These are phyloP conservation scores for Aureobasidium namibiae DNA, from an alignment of 2,329 filamentous ascomycete genomes.

Conservation along the genomic window DNA sequence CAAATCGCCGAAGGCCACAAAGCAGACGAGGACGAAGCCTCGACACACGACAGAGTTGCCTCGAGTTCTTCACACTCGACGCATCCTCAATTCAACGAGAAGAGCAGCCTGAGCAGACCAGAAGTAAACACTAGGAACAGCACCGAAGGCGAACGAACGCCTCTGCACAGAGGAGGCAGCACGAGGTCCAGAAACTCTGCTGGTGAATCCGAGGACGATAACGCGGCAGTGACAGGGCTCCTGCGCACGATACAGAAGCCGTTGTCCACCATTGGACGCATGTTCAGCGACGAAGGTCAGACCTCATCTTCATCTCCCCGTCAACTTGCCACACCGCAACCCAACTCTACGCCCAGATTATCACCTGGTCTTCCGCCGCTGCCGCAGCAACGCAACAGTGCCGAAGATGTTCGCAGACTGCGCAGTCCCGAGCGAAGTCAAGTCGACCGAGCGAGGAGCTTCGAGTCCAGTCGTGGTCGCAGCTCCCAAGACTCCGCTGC, in stretches of 20 bases:
- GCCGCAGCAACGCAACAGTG: conserved; percentile 19
- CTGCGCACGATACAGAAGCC: conserved; percentile 86
- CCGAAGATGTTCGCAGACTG: conserved; percentile 21
- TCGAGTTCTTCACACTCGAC: conserved; percentile 26
- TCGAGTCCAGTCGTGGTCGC: neutral
- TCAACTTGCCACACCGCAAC: conserved; percentile 38
- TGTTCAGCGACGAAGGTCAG: conserved; percentile 67
- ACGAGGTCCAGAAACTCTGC: neutral
- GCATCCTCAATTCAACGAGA: conserved; percentile 31
- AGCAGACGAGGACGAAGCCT: conserved; percentile 40
- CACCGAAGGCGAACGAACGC: conserved; percentile 51
- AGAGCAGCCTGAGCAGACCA: conserved; percentile 43
- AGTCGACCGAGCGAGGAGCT: conserved; percentile 36
- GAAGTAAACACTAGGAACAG: conserved; percentile 54
- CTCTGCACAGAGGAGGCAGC: conserved; percentile 41
- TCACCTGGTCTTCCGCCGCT: conserved; percentile 38
- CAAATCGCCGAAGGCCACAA: conserved; percentile 88
- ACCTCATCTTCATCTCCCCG: conserved; percentile 19
- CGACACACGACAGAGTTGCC: conserved; percentile 20
- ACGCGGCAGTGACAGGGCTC: conserved; percentile 73
- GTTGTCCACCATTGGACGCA: conserved; percentile 82
- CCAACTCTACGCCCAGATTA: conserved; percentile 41
- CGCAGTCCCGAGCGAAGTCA: conserved; percentile 30
- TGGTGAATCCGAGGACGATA: conserved; percentile 42
- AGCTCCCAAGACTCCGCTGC: conserved; percentile 69